phyloP scores from a whole-genome alignment of 202 grass and related monocot species.

The Setaria viridis region DNA sequence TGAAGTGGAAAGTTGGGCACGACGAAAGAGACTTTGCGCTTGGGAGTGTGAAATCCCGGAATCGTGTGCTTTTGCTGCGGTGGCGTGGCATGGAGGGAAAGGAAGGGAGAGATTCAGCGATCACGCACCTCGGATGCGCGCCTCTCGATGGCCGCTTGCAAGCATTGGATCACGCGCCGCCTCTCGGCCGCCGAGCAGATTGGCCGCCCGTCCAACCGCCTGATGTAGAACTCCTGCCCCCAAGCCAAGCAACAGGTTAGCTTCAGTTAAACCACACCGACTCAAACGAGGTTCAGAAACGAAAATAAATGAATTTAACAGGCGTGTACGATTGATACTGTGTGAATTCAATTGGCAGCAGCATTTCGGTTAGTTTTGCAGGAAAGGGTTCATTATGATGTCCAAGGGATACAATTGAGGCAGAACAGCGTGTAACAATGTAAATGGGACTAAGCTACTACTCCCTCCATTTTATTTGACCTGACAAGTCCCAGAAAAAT shows the following conservation, averaged over 20 bases:
- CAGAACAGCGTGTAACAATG: background rate
- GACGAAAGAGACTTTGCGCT: constrained; percentile 22
- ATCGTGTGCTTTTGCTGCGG: constrained; percentile 28
- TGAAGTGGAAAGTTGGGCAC: constrained; percentile 44
- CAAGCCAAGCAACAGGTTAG: constrained; percentile 32
- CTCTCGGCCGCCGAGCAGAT: constrained; percentile 86
- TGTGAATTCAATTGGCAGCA: constrained; percentile 1
- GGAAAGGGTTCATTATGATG: background rate
- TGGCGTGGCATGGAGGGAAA: constrained; percentile 47
- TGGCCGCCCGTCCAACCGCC: constrained; percentile 76
- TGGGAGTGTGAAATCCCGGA: constrained; percentile 17
- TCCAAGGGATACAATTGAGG: background rate
- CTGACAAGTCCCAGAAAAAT: background rate
- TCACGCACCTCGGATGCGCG: constrained; percentile 80
- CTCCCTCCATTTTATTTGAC: background rate
- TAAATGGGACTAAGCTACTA: background rate
- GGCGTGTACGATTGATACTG: background rate
- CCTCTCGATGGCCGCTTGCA: constrained; percentile 84
- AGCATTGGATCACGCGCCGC: constrained; percentile 87
- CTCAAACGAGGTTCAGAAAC: background rate
- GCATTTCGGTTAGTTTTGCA: background rate
- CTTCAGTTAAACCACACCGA: background rate
- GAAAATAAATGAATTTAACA: background rate
- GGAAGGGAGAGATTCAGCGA: constrained; percentile 44
- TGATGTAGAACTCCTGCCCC: constrained; percentile 89